Evolutionary conservation across 495 filamentous ascomycete species (phyloP), one percentile per base, ranked within the genome.

Genomic region (Penicillium paradoxum): DNA sequence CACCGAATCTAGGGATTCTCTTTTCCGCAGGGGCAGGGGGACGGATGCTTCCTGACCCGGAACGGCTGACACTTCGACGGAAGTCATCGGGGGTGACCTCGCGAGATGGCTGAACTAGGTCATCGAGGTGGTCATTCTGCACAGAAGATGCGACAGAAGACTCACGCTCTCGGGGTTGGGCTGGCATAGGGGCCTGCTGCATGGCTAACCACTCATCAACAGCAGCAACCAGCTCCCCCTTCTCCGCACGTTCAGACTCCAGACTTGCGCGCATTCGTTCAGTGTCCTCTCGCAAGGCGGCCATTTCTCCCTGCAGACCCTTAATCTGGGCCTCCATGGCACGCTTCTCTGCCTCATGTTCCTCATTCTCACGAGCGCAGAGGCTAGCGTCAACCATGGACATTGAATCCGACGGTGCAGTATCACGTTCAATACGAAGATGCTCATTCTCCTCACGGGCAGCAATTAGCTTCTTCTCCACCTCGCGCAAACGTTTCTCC

Each of bases 201-300:
- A 83, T 75, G 17, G 73, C 68, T 59, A 84, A 83, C 87, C 84
- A 97, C 81, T 97, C 91, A 62, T 97, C 93, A 1, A 93, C 91
- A 0, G 90, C 84, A 41, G 83, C 81, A n/a, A 98, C 91, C 39
- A 98, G 76, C 59, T 96, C 91, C 32, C 90, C 90, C 70, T 96
- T 98, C 72, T 98, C 93, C 18, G 87, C 78, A 3, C 92, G 79
- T 69, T 97, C 95, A 27, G 79, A 74, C 63, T 93, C 83, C 15
- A 80, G 62, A 25, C 89, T 77, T 18, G 70, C 61, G 18, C 83
- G 73, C 6, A 95, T 72, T 11, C 80, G 77, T 7, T 78, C 77
- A 49, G 88, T 85, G 45, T 90, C 83, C 0, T 72, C 67, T 62
- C 83, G 82, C 29, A 93, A 69, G 21, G 79, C 79, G 15, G 70